These are phyloP conservation scores for Strombidium stylifer DNA, from an alignment of 73 alveolate species.

Conservation along the genomic window DNA sequence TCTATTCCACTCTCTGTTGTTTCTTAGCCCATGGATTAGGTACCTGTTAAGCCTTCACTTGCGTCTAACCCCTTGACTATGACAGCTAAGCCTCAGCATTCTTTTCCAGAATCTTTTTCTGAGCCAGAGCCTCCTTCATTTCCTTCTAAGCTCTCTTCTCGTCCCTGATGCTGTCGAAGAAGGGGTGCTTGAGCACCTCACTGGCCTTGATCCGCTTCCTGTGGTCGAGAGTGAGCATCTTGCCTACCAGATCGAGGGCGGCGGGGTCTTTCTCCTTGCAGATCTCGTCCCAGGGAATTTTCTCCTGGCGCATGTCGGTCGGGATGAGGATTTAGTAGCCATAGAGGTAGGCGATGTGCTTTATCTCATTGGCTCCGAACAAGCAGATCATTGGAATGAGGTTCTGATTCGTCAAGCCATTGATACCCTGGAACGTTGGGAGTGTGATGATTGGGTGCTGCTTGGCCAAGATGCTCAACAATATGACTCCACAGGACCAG, in stretches of 20 bases:
- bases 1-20: too few relatives aligned
- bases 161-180: conserved; percentile 28
- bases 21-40: too few relatives aligned
- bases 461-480: conserved; percentile 79
- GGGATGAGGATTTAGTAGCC: conserved; percentile 74
- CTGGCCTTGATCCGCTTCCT: conserved; percentile 62
- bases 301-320: conserved; percentile 58
- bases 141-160: too few relatives aligned
- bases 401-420: conserved; percentile 65
- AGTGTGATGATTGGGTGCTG: conserved; percentile 87
- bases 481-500: conserved; percentile 97
- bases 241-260: conserved; percentile 64
- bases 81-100: too few relatives aligned
- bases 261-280: conserved; percentile 44
- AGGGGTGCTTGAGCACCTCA: conserved; percentile 65
- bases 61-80: too few relatives aligned
- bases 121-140: too few relatives aligned
- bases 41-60: too few relatives aligned
- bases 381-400: conserved; percentile 70
- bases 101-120: too few relatives aligned
- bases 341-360: conserved; percentile 42
- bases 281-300: conserved; percentile 62
- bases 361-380: conserved; percentile 75
- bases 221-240: conserved; percentile 64
- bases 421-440: conserved; percentile 72